Conservation (phyloP, 2,329 filamentous ascomycete genomes). For the Paecilomyces sp. region DNA sequence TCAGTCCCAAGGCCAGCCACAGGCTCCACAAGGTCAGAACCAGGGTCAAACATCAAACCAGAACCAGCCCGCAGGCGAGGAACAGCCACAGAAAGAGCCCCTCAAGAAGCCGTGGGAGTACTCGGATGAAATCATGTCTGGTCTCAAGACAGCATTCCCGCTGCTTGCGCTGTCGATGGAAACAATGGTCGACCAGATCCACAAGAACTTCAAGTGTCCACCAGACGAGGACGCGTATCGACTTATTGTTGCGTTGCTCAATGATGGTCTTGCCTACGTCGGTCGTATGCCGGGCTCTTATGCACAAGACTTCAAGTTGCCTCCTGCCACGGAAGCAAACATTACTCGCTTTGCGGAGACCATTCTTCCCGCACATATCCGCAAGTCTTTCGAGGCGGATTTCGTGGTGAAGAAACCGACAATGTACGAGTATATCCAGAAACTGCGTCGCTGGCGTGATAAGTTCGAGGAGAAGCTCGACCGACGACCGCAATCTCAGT, state of each 20-base stretch:
- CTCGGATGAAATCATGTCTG: slow-evolving; percentile 90
- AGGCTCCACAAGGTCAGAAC: slow-evolving; percentile 8
- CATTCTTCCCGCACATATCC: slow-evolving; percentile 87
- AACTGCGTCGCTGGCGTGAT: slow-evolving; percentile 89
- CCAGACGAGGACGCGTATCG: slow-evolving; percentile 97
- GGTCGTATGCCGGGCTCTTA: slow-evolving; percentile 80
- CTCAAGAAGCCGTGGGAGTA: slow-evolving; percentile 88
- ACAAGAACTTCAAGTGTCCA: slow-evolving; percentile 98
- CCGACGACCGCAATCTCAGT: slow-evolving; percentile 63
- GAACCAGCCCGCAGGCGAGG: slow-evolving; percentile 9
- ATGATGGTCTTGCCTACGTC: slow-evolving; percentile 90
- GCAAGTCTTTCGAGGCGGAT: slow-evolving; percentile 94
- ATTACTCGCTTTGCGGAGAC: slow-evolving; percentile 96
- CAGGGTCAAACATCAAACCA: slow-evolving; percentile 26
- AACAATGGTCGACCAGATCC: slow-evolving; percentile 98
- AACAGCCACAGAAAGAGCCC: slow-evolving; percentile 35
- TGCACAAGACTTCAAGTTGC: slow-evolving; percentile 84
- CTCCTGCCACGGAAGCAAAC: slow-evolving; percentile 84
- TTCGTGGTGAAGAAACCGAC: slow-evolving; percentile 93
- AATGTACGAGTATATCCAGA: slow-evolving; percentile 98
- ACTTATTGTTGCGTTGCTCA: slow-evolving; percentile 92
- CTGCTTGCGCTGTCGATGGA: slow-evolving; percentile 96
- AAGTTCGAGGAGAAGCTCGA: slow-evolving; percentile 98
- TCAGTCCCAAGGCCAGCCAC: slow-evolving; percentile 10
- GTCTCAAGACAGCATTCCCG: slow-evolving; percentile 94